Conservation (phyloP, 805 yeast species). For the Myxozyma geophila region DNA sequence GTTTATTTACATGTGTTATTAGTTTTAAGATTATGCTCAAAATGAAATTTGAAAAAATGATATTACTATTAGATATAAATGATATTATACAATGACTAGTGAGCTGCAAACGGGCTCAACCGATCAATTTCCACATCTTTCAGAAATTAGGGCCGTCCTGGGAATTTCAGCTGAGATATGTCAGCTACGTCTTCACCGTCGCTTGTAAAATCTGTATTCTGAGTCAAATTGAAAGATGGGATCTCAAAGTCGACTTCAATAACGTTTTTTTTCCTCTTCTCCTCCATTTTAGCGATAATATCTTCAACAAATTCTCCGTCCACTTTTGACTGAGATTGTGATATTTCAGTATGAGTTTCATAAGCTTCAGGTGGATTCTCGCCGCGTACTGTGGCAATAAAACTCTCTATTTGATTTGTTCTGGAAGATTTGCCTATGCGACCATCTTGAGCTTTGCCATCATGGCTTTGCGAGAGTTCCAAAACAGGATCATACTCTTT, state of each 20-base stretch:
- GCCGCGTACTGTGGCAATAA: slow-evolving; percentile 5
- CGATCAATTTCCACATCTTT: background rate
- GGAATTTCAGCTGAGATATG: slow-evolving; percentile 3
- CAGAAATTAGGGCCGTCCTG: background rate
- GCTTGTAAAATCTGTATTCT: slow-evolving; percentile 11
- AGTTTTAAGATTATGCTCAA: background rate
- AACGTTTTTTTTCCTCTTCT: background rate
- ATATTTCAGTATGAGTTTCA: background rate
- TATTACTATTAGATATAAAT: background rate
- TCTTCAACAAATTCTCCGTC: slow-evolving; percentile 18
- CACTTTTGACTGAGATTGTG: background rate
- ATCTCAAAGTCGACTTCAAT: slow-evolving; percentile 19
- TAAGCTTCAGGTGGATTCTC: background rate
- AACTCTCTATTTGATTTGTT: slow-evolving; percentile 11
- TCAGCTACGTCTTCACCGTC: slow-evolving; percentile 8
- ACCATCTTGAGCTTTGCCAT: slow-evolving; percentile 9
- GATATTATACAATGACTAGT: no score
- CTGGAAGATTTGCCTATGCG: slow-evolving; percentile 24
- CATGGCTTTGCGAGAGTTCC: background rate
- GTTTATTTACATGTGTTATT: background rate
- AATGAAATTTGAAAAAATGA: background rate
- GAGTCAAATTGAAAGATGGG: slow-evolving; percentile 19
- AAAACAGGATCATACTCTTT: slow-evolving; percentile 28
- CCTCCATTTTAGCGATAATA: slow-evolving; percentile 1
- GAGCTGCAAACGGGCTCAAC: no score